phyloP scores from a whole-genome alignment of 352 stramenopile genomes.

The Globisporangium viniferum region DNA sequence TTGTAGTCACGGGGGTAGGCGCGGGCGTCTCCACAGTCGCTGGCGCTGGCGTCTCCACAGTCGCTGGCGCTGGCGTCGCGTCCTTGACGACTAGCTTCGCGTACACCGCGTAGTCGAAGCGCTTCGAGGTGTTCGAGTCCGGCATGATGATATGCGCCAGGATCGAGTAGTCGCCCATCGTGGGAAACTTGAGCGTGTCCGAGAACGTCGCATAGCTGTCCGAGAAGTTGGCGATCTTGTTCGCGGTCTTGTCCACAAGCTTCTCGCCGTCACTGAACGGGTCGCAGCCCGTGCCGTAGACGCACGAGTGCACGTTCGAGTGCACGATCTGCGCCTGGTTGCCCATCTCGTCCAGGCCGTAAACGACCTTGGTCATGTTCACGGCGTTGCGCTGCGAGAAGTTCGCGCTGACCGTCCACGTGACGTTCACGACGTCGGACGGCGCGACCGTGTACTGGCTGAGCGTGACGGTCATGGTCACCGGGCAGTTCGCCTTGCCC shows the following conservation, averaged over 20 bases:
- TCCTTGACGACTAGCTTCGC: constrained; percentile 35
- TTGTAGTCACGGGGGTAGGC: neutral
- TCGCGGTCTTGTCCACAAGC: constrained; percentile 52
- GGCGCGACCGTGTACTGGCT: constrained; percentile 23
- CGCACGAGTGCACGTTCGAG: constrained; percentile 62
- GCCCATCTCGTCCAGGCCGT: constrained; percentile 32
- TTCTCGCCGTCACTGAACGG: constrained; percentile 48
- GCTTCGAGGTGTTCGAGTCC: constrained; percentile 38
- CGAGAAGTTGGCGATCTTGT: constrained; percentile 54
- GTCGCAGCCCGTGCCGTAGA: constrained; percentile 46
- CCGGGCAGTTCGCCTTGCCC: constrained; percentile 29
- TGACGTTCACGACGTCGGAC: constrained; percentile 42
- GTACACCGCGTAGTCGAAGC: constrained; percentile 55
- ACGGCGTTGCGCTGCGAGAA: constrained; percentile 37
- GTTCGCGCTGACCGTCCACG: constrained; percentile 45
- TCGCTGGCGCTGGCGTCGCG: constrained; percentile 2
- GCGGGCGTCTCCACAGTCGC: neutral
- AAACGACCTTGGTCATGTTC: constrained; percentile 48
- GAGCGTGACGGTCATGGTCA: constrained; percentile 39
- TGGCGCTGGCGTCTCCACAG: constrained; percentile 3
- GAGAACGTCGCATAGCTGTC: constrained; percentile 39
- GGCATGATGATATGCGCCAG: constrained; percentile 64
- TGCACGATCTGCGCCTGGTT: constrained; percentile 55
- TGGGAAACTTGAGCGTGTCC: constrained; percentile 35
- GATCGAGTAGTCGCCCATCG: constrained; percentile 36